phyloP scores from a whole-genome alignment of 371 early-diverging fungal species.

The Smittium mucronatum region DNA sequence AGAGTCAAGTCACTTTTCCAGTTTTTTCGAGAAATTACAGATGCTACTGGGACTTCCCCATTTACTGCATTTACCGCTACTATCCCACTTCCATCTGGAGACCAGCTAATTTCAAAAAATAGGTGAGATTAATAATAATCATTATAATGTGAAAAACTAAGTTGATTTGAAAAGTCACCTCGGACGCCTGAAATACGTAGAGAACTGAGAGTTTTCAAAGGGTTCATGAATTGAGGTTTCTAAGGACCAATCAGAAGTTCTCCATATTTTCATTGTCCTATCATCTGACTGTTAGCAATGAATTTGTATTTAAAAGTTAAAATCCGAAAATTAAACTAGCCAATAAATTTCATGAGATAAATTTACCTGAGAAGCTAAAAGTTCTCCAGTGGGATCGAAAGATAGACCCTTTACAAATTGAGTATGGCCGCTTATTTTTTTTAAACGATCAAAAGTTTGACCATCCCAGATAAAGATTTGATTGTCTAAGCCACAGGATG shows the following conservation, averaged over 20 bases:
- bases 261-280: constrained; percentile 75
- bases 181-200: constrained; percentile 78
- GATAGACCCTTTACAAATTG: constrained; percentile 93
- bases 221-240: constrained; percentile 62
- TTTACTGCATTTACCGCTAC: constrained; percentile 84
- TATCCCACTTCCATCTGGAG: constrained; percentile 83
- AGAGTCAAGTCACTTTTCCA: constrained; percentile 72
- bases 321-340: too few species aligned
- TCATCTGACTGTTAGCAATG: constrained; percentile 78
- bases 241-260: constrained; percentile 70
- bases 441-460: constrained; percentile 53
- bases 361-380: constrained; percentile 57
- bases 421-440: constrained; percentile 52
- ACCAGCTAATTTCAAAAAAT: constrained; percentile 43
- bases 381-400: constrained; percentile 92
- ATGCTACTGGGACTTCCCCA: constrained; percentile 66
- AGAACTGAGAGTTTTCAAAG: constrained; percentile 54
- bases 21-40: constrained; percentile 58
- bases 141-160: not conserved
- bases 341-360: not conserved
- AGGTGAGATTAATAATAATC: not conserved
- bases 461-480: constrained; percentile 76
- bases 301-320: too few species aligned
- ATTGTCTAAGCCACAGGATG: constrained; percentile 84
- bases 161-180: constrained; percentile 28